Evolutionary conservation across 2,329 filamentous ascomycete genomes (phyloP), one percentile per base, ranked within the genome.

Genomic region (Lecanicillium sp.): DNA sequence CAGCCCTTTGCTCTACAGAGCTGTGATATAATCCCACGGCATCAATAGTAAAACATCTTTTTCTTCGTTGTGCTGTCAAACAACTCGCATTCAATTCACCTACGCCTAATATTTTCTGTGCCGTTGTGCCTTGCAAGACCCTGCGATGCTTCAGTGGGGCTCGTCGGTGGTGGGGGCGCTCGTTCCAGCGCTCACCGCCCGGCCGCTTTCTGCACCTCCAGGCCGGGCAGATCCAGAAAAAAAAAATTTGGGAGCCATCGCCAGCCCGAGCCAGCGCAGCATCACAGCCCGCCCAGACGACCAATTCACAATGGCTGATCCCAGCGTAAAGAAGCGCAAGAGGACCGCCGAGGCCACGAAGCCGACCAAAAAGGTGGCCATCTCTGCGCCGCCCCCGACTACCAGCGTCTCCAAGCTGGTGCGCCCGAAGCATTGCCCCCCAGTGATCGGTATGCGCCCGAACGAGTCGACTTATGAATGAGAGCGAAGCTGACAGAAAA

Each of bases 291-390:
- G n/a, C 23, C 32, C 20, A 9, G 17, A 30, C 8, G 19, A 26
- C 43, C 48, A 44, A 49, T 42, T 44, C 27, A 58, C 20, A 30
- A 74, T 73, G 70, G 63, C 63, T 26, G 63, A 67, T 40, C 50
- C 59, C 32, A 67, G 61, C 51, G 63, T 58, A 49, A 75, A 74
- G 59, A 81, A 82, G 63, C 69, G 78, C 49, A 81, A 81, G 65
- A 69, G 74, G 52, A 65, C 67, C 15, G 67, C 67, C 30, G 69
- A 72, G 32, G 57, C 61, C 2, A 60, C 63, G 2, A 71, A 70
- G 48, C 63, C 69, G 20, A 73, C 74, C 54, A 81, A 72, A 62
- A 79, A 78, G 62, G 71, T 75, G n/a, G 66, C 69, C 39, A 64
- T 76, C 33, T 66, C 74, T 55, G 60, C 64, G n/a, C 54, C 64